Evolutionary conservation across 768 basidiomycete genomes (phyloP), one percentile per base, ranked within the genome.

Genomic region (Leccinellum albellum): DNA sequence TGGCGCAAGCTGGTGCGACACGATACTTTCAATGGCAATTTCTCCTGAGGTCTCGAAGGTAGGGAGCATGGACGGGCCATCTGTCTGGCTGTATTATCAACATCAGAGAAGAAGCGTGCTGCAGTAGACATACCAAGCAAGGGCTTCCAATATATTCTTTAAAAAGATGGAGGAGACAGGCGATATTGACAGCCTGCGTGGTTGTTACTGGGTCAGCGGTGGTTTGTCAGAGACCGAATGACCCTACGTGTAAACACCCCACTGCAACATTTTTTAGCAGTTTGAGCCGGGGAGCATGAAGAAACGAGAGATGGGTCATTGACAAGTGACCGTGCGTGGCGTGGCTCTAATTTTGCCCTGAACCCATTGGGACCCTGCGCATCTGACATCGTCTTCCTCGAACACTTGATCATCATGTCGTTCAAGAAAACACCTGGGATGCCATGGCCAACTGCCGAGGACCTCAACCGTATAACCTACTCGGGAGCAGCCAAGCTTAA

Each of bases 21-120:
- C 54, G 49, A 81, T 78, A 61, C 84, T 80, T 70, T 91, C 89
- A 20, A 91, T 63, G 26, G 84, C 81, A 6, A 82, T 46, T 69
- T 91, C 89, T 6, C 85, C 87, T 1, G 69, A 68, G 28, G 70
- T 69, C 50, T 77, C 81, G 50, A 92, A 76, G 1, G 89, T 92
- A 6, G 90, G 90, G 26, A 91, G 77, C 90, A 92, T 92, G 44
- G 91, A 92, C 8, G 86, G 85, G 7, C 90, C 90, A 49, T 71
- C 54, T 71, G 85, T 86, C 90, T 91, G 59, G 32, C 26, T 14
- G 28, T 15, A 26, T 51, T 6, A 21, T 46, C 31, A 60, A 26
- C 13, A 57, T 51, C 23, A 15, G 29, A 51, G 24, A 55, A 32
- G 57, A 31, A 13, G 15, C 4, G 51, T 14, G 42, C 46, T 40